Evolutionary conservation across 2,329 filamentous ascomycete species (phyloP).

Genomic region (Colletotrichum liriopes): DNA sequence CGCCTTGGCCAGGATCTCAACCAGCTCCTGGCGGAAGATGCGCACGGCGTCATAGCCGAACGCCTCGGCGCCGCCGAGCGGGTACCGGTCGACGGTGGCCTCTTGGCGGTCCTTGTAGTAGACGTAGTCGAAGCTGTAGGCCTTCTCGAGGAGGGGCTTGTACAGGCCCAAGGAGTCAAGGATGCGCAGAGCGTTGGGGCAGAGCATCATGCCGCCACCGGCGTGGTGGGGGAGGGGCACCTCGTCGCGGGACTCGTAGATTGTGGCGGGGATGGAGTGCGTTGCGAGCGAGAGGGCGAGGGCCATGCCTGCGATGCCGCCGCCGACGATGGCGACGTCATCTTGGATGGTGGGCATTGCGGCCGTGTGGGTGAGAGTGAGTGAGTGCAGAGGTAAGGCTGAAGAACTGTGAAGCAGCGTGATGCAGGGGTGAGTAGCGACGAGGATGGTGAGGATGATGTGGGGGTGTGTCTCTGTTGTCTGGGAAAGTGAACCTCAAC

Average conservation of each 20-base stretch:
- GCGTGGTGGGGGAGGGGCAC: constrained; percentile 56
- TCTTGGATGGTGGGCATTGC: not conserved
- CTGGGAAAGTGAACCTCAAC: not conserved
- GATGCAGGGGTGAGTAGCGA: too few species aligned
- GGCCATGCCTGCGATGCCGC: constrained; percentile 41
- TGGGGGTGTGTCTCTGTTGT: not conserved
- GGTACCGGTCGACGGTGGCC: constrained; percentile 57
- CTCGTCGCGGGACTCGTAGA: constrained; percentile 66
- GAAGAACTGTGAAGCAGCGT: not conserved
- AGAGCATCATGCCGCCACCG: constrained; percentile 72
- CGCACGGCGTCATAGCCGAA: constrained; percentile 70
- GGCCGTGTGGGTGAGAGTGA: not conserved
- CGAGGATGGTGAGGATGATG: not conserved
- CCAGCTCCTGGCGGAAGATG: constrained; percentile 68
- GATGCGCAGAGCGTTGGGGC: constrained; percentile 70
- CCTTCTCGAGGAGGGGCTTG: constrained; percentile 58
- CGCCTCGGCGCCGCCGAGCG: constrained; percentile 62
- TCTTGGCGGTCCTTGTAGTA: constrained; percentile 59
- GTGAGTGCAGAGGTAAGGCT: not conserved
- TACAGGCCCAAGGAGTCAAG: constrained; percentile 67
- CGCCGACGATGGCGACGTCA: constrained; percentile 37
- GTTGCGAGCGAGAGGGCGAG: constrained; percentile 69
- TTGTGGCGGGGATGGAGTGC: constrained; percentile 62
- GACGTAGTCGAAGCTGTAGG: constrained; percentile 67
- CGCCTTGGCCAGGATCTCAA: constrained; percentile 56